A percentile compares a stretch with the other conserved stretches of the same genome.
phyloP scores from a whole-genome alignment of 345 rosid species.

The Eutrema heterophyllum region DNA sequence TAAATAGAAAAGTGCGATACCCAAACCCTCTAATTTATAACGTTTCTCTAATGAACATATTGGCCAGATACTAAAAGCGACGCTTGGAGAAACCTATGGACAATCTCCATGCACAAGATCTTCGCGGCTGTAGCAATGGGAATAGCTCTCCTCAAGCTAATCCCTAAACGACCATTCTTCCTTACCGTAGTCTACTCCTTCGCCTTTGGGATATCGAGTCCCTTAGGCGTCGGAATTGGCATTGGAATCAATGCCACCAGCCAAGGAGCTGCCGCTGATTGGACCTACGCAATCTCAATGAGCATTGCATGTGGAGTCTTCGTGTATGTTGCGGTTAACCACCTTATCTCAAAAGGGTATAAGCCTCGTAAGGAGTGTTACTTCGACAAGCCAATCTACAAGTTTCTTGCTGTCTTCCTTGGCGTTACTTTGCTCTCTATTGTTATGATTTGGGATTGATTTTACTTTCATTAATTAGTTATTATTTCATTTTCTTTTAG shows the following conservation, averaged over 20 bases:
- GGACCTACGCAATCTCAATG: slow-evolving; percentile 80
- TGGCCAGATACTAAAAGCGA: slow-evolving; percentile 45
- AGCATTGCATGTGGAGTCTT: slow-evolving; percentile 85
- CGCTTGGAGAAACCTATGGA: slow-evolving; percentile 90
- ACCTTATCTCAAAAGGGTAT: slow-evolving; percentile 78
- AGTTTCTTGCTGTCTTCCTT: slow-evolving; percentile 64
- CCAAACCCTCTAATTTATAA: not conserved
- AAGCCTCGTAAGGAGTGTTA: slow-evolving; percentile 45
- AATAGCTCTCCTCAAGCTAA: slow-evolving; percentile 70
- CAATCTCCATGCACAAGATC: slow-evolving; percentile 73
- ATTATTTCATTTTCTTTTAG: not conserved
- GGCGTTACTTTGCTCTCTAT: slow-evolving; percentile 66
- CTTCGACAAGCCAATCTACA: slow-evolving; percentile 61
- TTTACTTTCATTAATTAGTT: not conserved
- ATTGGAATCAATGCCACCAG: slow-evolving; percentile 78
- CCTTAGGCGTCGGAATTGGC: slow-evolving; percentile 77
- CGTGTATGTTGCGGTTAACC: slow-evolving; percentile 72
- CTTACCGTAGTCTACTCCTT: slow-evolving; percentile 57
- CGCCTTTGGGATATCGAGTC: slow-evolving; percentile 77
- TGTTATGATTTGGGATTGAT: slow-evolving; percentile 80
- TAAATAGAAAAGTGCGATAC: not conserved
- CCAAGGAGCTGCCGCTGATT: slow-evolving; percentile 56
- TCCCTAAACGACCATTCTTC: slow-evolving; percentile 74
- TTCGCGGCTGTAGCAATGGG: slow-evolving; percentile 91
- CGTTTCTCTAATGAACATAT: not conserved